Conservation (phyloP, 129 eudicot species). For the Saussurea involucrata region DNA sequence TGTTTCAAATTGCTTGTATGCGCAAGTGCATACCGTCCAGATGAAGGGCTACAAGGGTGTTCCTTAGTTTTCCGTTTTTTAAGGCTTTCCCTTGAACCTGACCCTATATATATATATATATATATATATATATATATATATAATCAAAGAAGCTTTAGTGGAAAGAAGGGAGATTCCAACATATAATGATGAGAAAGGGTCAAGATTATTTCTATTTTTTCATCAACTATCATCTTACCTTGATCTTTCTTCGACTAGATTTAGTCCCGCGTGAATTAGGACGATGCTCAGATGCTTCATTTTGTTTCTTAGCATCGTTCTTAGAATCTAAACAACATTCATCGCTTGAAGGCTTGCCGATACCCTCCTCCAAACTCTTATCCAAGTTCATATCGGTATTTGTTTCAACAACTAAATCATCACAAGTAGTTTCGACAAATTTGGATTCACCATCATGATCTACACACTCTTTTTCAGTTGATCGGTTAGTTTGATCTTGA, state of each 20-base stretch:
- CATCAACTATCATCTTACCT: slow-evolving; percentile 43
- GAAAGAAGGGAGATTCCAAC: neutral
- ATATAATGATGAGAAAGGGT: neutral
- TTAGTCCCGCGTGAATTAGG: slow-evolving; percentile 31
- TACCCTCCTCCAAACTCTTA: slow-evolving; percentile 35
- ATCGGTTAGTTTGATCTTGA: slow-evolving; percentile 45
- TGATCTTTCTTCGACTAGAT: slow-evolving; percentile 53
- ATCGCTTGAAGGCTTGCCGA: slow-evolving; percentile 26
- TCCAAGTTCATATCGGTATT: slow-evolving; percentile 8
- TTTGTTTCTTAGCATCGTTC: slow-evolving; percentile 16
- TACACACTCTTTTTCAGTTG: slow-evolving; percentile 38
- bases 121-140: too few species aligned
- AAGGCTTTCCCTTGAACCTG: too few species aligned
- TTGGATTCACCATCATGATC: slow-evolving; percentile 62
- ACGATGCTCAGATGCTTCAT: slow-evolving; percentile 31
- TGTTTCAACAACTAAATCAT: slow-evolving; percentile 31
- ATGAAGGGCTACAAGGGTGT: too few species aligned
- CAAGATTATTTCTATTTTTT: neutral
- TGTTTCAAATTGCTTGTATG: too few species aligned
- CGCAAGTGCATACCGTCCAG: too few species aligned
- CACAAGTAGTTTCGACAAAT: slow-evolving; percentile 67
- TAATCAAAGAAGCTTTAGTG: neutral
- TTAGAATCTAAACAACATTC: slow-evolving; percentile 16
- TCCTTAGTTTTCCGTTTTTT: too few species aligned
- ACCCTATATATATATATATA: too few species aligned